Base-by-base conservation (phyloP, 306 rosid genomes). In the Cucumis cinereus region DNA sequence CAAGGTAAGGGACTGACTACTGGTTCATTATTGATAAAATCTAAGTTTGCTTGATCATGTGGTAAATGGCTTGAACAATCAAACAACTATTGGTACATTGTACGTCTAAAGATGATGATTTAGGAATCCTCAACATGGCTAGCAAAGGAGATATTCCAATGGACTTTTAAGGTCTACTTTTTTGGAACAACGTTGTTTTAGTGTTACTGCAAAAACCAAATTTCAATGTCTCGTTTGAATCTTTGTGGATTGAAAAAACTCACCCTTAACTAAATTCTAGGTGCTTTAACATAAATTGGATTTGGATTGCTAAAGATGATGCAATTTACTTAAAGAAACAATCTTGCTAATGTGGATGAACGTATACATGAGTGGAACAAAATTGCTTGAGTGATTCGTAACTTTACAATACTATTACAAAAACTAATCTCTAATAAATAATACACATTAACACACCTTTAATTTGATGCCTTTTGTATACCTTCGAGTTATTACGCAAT, bases 301-400 rank as follows among this genome's bases (percentile, higher is more conserved):
- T 38, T 38, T 38, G 41, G 9, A 38, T 14, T 23, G 83, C 83
- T 8, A 68, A 52, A 58, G 73, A 80, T 16, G 77, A 47, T 23
- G 80, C 80, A 20, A 2, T 80, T 66, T 75, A 54, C 43, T n/a
- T 80, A 26, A 26, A 33, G 17, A 36, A 49, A 75, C 76, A 45
- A 41, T 40, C 72, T 23, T 12, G 9, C 13, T 1, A 28, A 41
- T 2, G 2, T 7, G 30, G 77, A 80, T 9, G 80, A 67, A 8
- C n/a, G 10, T 10, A 3, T 35, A 20, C 75, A 64, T 41, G 5
- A 5, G 1, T 70, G 75, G 75, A 24, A 70, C 8, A n/a, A 47
- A 20, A 20, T 1, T 12, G 8, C n/a, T 12, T 59, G 36, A 58
- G 8, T 6, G 9, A 4, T 4, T 58, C 20, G 28, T 22, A 56